Conservation (phyloP, 768 basidiomycete species). For the Atractiella rhizophila region DNA sequence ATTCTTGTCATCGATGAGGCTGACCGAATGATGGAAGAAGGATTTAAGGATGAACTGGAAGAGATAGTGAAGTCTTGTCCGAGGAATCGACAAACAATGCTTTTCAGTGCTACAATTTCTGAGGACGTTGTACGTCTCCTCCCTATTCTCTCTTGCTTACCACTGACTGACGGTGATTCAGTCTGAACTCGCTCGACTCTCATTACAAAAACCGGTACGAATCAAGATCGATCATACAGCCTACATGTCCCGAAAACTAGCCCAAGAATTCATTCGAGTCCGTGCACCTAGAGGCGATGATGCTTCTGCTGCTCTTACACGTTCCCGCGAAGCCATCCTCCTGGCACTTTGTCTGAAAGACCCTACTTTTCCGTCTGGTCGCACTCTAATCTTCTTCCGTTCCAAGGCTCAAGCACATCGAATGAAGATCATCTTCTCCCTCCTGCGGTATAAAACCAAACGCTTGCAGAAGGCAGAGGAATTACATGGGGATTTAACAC, state of each 20-base stretch:
- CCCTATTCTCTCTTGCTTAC: too few relatives aligned
- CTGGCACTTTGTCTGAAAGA: conserved; percentile 52
- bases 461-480: conserved; percentile 54
- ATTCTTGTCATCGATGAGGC: conserved; percentile 90
- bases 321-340: conserved; percentile 27
- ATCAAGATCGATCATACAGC: conserved; percentile 88
- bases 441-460: conserved; percentile 30
- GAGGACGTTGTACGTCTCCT: conserved; percentile 85
- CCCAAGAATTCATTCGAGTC: conserved; percentile 48
- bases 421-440: conserved; percentile 71
- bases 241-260: conserved; percentile 53
- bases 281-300: conserved; percentile 12
- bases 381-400: conserved; percentile 74
- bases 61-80: conserved; percentile 58
- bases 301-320: conserved; percentile 17
- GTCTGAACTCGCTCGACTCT: conserved; percentile 78
- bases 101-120: conserved; percentile 97
- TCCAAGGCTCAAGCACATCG: conserved; percentile 96
- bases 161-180: too few relatives aligned
- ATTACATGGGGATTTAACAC: conserved; percentile 78
- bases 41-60: conserved; percentile 83
- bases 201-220: conserved; percentile 70
- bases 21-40: conserved; percentile 62
- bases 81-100: conserved; percentile 62
- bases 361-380: conserved; percentile 47